Evolutionary conservation across 2,329 filamentous ascomycete genomes (phyloP).

Genomic region (Clarireedia hainanense): DNA sequence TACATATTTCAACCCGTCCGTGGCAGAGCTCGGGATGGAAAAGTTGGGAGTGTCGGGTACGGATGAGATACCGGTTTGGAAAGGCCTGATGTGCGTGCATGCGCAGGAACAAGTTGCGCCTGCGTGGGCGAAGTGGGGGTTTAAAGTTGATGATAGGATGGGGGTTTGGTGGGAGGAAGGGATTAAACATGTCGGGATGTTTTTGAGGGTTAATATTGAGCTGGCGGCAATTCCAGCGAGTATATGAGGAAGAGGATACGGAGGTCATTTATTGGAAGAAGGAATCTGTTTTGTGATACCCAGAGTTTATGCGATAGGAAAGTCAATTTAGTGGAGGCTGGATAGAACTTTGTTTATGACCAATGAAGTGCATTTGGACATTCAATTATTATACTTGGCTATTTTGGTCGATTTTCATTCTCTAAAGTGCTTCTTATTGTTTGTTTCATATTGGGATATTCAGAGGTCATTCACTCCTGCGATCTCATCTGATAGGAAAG

Average conservation of each 20-base stretch:
- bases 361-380: too few relatives aligned
- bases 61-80: constrained; percentile 50
- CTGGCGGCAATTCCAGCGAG: background rate
- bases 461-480: too few relatives aligned
- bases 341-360: too few relatives aligned
- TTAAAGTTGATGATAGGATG: constrained; percentile 63
- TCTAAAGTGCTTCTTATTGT: too few relatives aligned
- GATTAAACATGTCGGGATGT: constrained; percentile 85
- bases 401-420: too few relatives aligned
- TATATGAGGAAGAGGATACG: background rate
- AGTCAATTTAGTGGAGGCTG: too few relatives aligned
- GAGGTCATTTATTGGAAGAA: background rate
- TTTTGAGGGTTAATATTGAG: constrained; percentile 34
- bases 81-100: constrained; percentile 71
- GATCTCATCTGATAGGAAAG: too few relatives aligned
- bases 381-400: too few relatives aligned
- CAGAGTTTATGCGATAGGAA: too few relatives aligned
- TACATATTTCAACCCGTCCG: constrained; percentile 40
- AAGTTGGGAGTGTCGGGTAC: constrained; percentile 33
- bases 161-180: constrained; percentile 79
- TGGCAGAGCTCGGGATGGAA: constrained; percentile 38
- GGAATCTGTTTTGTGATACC: background rate
- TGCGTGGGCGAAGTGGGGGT: constrained; percentile 67
- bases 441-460: too few relatives aligned
- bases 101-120: constrained; percentile 60